Evolutionary conservation across 495 filamentous ascomycete species (phyloP).

Genomic region (Geoglossum glabrum): DNA sequence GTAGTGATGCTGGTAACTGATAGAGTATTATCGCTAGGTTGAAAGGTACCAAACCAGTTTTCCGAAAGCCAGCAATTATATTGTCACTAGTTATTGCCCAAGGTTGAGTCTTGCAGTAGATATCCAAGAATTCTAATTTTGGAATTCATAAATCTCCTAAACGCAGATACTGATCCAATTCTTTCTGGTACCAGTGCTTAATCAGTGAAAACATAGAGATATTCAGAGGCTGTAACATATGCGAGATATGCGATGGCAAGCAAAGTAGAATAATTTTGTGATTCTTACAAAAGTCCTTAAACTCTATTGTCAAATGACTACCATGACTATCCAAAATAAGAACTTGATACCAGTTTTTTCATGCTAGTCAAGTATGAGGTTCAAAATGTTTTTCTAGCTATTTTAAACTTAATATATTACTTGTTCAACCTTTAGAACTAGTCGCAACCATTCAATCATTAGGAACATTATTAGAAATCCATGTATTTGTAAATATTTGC

Average conservation of each 20-base stretch:
- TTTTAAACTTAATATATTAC: conserved; percentile 2
- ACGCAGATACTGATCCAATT: not conserved
- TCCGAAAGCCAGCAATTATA: not conserved
- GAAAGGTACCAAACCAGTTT: not conserved
- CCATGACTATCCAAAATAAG: conserved; percentile 9
- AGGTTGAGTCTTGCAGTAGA: not conserved
- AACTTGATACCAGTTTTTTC: not conserved
- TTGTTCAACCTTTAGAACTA: conserved; percentile 8
- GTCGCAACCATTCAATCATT: not conserved
- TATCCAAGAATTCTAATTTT: not conserved
- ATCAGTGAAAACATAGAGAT: conserved; percentile 5
- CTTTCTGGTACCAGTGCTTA: conserved; percentile 2
- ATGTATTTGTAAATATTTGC: conserved; percentile 2
- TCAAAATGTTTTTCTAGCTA: conserved; percentile 7
- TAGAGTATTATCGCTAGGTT: not conserved
- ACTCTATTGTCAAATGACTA: conserved; percentile 7
- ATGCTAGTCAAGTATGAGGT: not conserved
- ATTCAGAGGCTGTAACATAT: conserved; percentile 8
- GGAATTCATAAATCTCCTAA: not conserved
- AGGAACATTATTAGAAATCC: conserved; percentile 1
- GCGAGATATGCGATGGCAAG: conserved; percentile 8
- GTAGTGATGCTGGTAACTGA: no score
- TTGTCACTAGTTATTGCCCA: not conserved
- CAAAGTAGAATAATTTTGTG: conserved; percentile 8
- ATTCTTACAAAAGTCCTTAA: conserved; percentile 5